A percentile compares a stretch with the other conserved stretches of the same genome.
These are phyloP conservation scores for Pseudogymnoascus sp. DNA, from an alignment of 2,329 filamentous ascomycete genomes.

Conservation along the genomic window DNA sequence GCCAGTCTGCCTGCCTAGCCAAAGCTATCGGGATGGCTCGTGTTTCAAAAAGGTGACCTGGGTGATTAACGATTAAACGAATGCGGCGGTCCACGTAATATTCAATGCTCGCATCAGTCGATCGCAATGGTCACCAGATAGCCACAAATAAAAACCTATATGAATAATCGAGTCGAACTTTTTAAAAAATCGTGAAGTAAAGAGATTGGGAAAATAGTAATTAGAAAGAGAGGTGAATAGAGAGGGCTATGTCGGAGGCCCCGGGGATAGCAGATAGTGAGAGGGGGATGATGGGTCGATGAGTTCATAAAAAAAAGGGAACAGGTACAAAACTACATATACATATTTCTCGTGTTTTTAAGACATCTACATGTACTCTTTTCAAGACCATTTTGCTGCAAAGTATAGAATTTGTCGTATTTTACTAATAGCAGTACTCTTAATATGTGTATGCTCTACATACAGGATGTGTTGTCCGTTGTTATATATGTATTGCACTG, in stretches of 20 bases:
- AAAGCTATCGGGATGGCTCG: slow-evolving; percentile 1
- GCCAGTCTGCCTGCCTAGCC: neutral
- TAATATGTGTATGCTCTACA: neutral
- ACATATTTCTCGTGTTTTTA: neutral
- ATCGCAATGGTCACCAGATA: neutral
- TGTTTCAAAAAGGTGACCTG: slow-evolving; percentile 7
- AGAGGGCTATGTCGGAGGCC: slow-evolving; percentile 4
- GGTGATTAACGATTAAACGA: slow-evolving; percentile 7
- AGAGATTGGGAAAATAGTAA: neutral
- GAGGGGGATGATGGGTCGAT: neutral
- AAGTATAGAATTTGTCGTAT: neutral
- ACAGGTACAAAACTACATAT: slow-evolving; percentile 5
- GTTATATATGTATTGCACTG: neutral
- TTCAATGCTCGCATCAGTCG: neutral
- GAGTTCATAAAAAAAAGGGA: neutral
- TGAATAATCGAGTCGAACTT: neutral
- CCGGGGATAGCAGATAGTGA: slow-evolving; percentile 3
- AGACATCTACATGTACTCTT: slow-evolving; percentile 2
- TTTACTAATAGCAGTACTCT: neutral
- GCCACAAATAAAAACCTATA: neutral
- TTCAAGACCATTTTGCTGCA: neutral
- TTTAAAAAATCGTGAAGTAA: neutral
- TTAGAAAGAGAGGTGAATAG: neutral
- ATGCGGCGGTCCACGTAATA: neutral
- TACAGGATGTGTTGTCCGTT: neutral